Base-by-base conservation (phyloP, 768 basidiomycete species). In the Lyophyllum semitale region DNA sequence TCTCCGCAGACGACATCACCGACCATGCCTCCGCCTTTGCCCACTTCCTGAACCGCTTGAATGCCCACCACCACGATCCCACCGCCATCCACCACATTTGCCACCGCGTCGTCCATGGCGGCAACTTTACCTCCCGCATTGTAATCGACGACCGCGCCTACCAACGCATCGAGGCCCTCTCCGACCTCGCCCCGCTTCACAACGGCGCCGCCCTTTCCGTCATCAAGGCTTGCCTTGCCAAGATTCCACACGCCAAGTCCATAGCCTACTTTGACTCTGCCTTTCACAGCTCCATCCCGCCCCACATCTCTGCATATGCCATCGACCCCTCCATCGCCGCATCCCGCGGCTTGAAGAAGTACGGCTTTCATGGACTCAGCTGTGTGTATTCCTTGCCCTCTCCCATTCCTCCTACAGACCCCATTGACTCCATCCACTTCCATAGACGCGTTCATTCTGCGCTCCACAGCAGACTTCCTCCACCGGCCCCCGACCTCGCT, bases 191-290 rank as follows among this genome's bases (percentile, higher is more conserved):
- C 1, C 93, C 93, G 8, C 69, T 95, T 23, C 87, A 88, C 62
- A 87, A 87, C 62, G 83, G 81, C 37, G 74, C 83, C 2, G 83
- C 86, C 0, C 75, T 87, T 4, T 76, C 83, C 0, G 82, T 87
- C 32, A 85, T 88, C 60, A 68, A 79, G 57, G 77, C 84, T 0
- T 88, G 87, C 60, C 76, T 89, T 17, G 66, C 79, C 4, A 73
- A 74, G 1, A 76, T 96, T 17, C 88, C 91, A 0, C 65, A 83
- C 12, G 81, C 93, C 18, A 79, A 76, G 27, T 90, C 89, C 0
- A 80, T 95, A 47, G 89, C 93, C 0, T 91, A 88, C 64, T 97
- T 96, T 66, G 94, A 97, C 69, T 91, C 93, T 0, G 80, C 90
- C 4, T 93, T 93, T 71, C 91, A 96, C 70, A 78, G 78, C 44